Evolutionary conservation across 1,284 basidiomycete genomes (phyloP), one percentile per base, ranked within the genome.

Genomic region (Porogramme epimiltina): DNA sequence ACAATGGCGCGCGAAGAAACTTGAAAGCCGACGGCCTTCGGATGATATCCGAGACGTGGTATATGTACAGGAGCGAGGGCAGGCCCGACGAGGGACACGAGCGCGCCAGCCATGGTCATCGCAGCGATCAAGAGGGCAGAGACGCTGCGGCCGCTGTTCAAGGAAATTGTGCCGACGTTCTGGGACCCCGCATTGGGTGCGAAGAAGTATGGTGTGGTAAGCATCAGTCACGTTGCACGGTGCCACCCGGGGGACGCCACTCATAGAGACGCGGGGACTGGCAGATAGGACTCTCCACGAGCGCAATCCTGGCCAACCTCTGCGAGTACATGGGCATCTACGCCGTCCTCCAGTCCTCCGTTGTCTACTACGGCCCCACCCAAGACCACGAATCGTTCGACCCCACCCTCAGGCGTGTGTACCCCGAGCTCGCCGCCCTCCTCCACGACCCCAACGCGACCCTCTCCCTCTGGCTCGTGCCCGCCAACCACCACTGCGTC

Each of bases 391-490:
- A n/a, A 11, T 22, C 22, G 1, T 20, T 23, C 34, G 8, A 26
- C 4, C 13, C 16, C 24, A 13, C 13, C 24, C 16, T 19, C 33
- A 20, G 20, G 18, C 9, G 15, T 22, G 16, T 16, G 25, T 13
- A 6, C 36, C 33, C 31, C 18, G 46, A 41, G 18, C 33, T 49
- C 22, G 16, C 11, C 11, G 47, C 16, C 9, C 23, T 49, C 39
- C 13, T 19, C 19, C 20, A 18, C 11, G 28, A 33, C 38, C 4
- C 4, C 11, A 33, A 49, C 16, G 39, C 47, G 18, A 26, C 40
- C n/a, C 9, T 49, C 23, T 49, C 40, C 19, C 23, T 49, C 4
- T 49, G 47, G 47, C 24, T 34, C 24, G 15, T 49, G 18, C 41
- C 47, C n/a, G 13, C 22, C 2, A 33, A 36, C 31, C 41, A 49